These are phyloP conservation scores for Cyclotella baltica DNA, from an alignment of 108 stramenopile genomes.

Conservation along the genomic window DNA sequence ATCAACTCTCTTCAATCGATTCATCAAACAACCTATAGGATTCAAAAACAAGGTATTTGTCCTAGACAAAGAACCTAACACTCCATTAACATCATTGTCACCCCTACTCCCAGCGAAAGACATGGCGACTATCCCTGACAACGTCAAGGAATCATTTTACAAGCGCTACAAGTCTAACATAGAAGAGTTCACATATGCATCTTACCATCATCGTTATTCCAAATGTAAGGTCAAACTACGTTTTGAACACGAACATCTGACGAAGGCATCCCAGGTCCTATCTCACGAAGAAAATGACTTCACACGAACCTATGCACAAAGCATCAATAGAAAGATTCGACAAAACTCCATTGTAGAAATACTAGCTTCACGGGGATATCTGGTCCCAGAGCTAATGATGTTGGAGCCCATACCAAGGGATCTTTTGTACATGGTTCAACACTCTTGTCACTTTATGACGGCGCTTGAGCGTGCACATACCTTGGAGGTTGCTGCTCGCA, in stretches of 20 bases:
- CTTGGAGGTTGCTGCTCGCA: slow-evolving; percentile 14
- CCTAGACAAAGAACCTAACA: slow-evolving; percentile 3
- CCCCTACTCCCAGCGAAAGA: slow-evolving; percentile 6
- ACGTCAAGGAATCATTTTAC: not conserved
- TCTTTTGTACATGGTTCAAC: slow-evolving; percentile 51
- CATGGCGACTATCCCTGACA: not conserved
- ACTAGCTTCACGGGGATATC: slow-evolving; percentile 21
- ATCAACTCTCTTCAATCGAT: slow-evolving; percentile 34
- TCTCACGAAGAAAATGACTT: slow-evolving; percentile 34
- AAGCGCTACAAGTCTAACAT: not conserved
- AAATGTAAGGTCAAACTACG: not conserved
- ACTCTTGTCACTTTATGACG: slow-evolving; percentile 49
- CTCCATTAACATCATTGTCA: not conserved
- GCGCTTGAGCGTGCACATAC: slow-evolving; percentile 44
- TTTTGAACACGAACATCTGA: slow-evolving; percentile 1
- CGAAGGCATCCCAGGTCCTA: slow-evolving; percentile 5
- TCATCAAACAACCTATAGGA: slow-evolving; percentile 33
- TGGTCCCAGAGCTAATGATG: slow-evolving; percentile 53
- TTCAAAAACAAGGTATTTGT: slow-evolving; percentile 28
- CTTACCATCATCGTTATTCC: not conserved
- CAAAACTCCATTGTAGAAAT: slow-evolving; percentile 2
- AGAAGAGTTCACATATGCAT: not conserved
- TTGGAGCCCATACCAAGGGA: slow-evolving; percentile 65
- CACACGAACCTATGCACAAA: not conserved
- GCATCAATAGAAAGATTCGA: not conserved